Evolutionary conservation across 2,329 filamentous ascomycete genomes (phyloP).

Genomic region (Xylogone sp.): DNA sequence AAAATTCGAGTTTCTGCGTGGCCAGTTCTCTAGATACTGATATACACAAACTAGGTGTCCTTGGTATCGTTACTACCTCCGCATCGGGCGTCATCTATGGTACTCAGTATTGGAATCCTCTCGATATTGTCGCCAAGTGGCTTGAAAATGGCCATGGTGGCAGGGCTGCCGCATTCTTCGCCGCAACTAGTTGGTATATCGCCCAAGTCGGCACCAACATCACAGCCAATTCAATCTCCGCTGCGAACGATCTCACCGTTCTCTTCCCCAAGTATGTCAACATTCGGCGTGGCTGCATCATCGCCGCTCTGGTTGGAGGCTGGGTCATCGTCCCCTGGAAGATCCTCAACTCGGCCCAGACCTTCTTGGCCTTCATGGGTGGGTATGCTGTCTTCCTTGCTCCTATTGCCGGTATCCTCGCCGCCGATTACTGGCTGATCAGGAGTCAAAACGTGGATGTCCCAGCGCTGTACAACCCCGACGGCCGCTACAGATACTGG

Average conservation of each 20-base stretch:
- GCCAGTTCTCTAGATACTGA: background rate
- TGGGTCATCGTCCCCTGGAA: conserved; percentile 65
- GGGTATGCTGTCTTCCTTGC: conserved; percentile 61
- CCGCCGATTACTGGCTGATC: conserved; percentile 55
- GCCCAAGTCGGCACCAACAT: conserved; percentile 54
- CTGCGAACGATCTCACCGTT: conserved; percentile 53
- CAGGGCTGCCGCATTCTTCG: conserved; percentile 43
- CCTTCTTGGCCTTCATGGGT: conserved; percentile 62
- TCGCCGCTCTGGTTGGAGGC: conserved; percentile 48
- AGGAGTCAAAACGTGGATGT: conserved; percentile 31
- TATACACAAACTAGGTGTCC: conserved; percentile 20
- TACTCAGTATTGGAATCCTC: conserved; percentile 45
- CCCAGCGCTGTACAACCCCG: conserved; percentile 31
- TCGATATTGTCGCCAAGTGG: conserved; percentile 42
- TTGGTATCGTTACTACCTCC: conserved; percentile 56
- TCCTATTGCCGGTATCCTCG: conserved; percentile 55
- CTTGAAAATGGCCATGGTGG: conserved; percentile 38
- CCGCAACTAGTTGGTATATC: conserved; percentile 48
- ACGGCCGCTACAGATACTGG: conserved; percentile 21
- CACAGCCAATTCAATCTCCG: conserved; percentile 51
- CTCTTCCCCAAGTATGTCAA: conserved; percentile 51
- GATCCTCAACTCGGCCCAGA: conserved; percentile 54
- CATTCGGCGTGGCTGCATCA: conserved; percentile 51
- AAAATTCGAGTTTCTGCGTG: background rate
- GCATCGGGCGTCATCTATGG: conserved; percentile 50